Conservation (phyloP, 257 asterid genomes). For the Buddleja alternifolia region DNA sequence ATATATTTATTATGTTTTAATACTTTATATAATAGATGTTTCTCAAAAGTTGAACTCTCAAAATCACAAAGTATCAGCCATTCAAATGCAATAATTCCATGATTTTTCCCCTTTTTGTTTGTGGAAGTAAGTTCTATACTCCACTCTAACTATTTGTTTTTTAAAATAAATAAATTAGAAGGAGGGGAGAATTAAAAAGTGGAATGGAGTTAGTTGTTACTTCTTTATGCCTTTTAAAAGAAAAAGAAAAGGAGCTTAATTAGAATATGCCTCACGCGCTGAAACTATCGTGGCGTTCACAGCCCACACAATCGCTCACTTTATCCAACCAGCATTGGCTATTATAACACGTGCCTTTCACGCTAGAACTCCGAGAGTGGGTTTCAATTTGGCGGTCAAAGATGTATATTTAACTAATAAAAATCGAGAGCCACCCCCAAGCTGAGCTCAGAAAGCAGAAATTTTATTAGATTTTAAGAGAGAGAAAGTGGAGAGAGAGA, state of each 20-base stretch:
- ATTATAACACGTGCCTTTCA: conserved; percentile 5
- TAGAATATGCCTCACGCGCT: conserved; percentile 12
- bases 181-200: not conserved
- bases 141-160: not conserved
- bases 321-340: not conserved
- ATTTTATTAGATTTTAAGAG: too few species aligned
- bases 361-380: conserved; percentile 37
- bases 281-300: not conserved
- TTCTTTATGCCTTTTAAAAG: not conserved
- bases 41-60: too few species aligned
- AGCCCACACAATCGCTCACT: not conserved
- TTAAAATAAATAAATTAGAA: not conserved
- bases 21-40: too few species aligned
- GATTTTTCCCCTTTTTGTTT: too few species aligned
- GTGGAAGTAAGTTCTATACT: too few species aligned
- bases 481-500: conserved; percentile 10
- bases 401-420: conserved; percentile 25
- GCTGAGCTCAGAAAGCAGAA: conserved; percentile 21
- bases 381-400: conserved; percentile 37
- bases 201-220: not conserved
- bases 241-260: not conserved
- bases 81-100: too few species aligned
- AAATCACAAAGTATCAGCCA: too few species aligned
- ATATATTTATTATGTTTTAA: too few species aligned
- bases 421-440: conserved; percentile 38